Evolutionary conservation across 2,329 filamentous ascomycete genomes (phyloP), one percentile per base, ranked within the genome.

Genomic region (Phialocephala subalpina): DNA sequence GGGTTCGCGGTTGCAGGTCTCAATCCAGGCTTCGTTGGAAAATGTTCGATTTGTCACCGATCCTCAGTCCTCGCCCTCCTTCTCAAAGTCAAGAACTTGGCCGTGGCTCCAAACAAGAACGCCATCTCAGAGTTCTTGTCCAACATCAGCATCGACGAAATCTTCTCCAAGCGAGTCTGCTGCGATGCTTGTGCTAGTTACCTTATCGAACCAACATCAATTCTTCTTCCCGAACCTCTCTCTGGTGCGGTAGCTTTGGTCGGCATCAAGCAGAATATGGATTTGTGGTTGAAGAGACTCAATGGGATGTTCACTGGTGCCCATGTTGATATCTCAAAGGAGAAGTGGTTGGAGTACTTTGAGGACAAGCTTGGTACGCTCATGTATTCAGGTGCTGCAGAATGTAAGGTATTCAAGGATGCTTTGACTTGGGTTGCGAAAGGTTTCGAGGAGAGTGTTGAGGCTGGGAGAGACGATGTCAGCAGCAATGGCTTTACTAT

Each of bases 161-260:
- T 59, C 14, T 29, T 59, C n/a, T 47, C 18, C 36, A 29, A n/a
- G 18, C 2, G 16, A 3, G 25, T 59, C 12, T 59, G 29, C 25
- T 59, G 38, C 14, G 57, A 59, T 18, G 12, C 57, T 9, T 59
- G 57, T 33, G 38, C 57, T 27, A 45, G 40, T 22, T 47, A 59
- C 33, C 11, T 59, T 16, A 33, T 47, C 22, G 57, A 29, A n/a
- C 57, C 57, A 8, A 47, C 18, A 9, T 18, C 57, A 3, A 4
- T 1, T 22, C 57, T 59, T n/a, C 25, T 59, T 5, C 22, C 38
- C 11, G 38, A 33, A 20, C 38, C 57, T 33, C 12, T 47, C 11
- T 27, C 38, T 3, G 57, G 57, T n/a, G 57, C 57, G 16, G 36
- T 59, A 7, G 38, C 38, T 42, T 20, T 59, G 2, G 38, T 47